Conservation (phyloP, 208 protist genomes). For the Wallacemonas rigidus region DNA sequence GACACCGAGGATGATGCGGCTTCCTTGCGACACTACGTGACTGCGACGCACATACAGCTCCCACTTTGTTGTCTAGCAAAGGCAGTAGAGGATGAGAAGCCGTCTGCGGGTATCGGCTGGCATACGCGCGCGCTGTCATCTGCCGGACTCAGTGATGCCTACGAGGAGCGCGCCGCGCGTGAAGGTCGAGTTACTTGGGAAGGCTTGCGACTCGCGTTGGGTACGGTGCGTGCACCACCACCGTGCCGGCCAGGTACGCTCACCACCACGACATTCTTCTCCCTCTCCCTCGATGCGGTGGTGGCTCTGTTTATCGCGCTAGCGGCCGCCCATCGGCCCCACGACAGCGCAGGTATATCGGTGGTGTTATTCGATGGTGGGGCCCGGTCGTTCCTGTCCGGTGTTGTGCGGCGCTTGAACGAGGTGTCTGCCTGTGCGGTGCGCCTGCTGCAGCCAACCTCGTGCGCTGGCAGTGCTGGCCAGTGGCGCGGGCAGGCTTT, state of each 20-base stretch:
- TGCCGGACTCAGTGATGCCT: too few species aligned
- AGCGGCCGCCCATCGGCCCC: conserved; percentile 36
- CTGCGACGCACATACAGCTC: conserved; percentile 22
- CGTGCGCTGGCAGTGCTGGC: background rate
- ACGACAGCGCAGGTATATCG: conserved; percentile 23
- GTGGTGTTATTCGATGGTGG: conserved; percentile 40
- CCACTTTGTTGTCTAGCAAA: background rate
- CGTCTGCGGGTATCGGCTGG: too few species aligned
- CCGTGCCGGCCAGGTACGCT: background rate
- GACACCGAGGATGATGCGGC: too few species aligned
- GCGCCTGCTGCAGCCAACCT: background rate
- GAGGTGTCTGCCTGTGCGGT: conserved; percentile 17
- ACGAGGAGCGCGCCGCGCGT: background rate
- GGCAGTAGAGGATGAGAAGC: too few species aligned
- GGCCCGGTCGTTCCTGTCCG: conserved; percentile 16
- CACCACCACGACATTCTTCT: conserved; percentile 20
- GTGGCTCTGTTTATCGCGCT: conserved; percentile 38
- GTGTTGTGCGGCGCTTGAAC: conserved; percentile 22
- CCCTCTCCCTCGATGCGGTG: conserved; percentile 43
- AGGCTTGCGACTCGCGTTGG: conserved; percentile 32
- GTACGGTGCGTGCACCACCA: conserved; percentile 21
- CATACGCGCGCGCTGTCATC: too few species aligned
- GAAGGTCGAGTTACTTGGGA: conserved; percentile 28
- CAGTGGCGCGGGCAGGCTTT: background rate
- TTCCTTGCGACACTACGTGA: conserved; percentile 14